Evolutionary conservation across 352 stramenopile species (phyloP), one percentile per base, ranked within the genome.

Genomic region (Blastocystis sp.): DNA sequence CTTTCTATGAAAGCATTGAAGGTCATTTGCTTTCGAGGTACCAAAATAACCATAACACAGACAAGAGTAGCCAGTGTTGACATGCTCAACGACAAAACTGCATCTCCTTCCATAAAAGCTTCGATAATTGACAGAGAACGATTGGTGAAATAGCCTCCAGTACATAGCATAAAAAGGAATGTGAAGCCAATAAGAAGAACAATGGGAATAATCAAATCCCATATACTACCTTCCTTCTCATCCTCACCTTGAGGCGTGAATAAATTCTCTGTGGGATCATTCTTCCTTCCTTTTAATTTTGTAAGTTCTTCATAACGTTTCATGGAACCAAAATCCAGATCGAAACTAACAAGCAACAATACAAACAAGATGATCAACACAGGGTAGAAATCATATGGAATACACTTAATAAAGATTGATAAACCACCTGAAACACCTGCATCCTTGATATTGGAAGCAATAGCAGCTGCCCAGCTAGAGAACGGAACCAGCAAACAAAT

Each of bases 81-180:
- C 57, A 86, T 71, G 24, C 57, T 75, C 24, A 86, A 51, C 9
- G 75, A 71, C 2, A 75, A 35, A 7, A 86, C 61, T 0, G 75
- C 57, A 27, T 86, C 75, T 39, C 57, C 61, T 21, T 86, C 39
- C 57, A 75, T 86, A 51, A 86, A 86, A 16, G 75, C 57, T 57
- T 71, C 52, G 35, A 86, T 66, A 19, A 86, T 57, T 14, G 75
- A 86, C 16, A 75, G 12, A 29, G 19, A 37, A 11, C 12, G 43
- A 27, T 80, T 61, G 14, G 51, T 77, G 42, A 86, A 66, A 27
- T 75, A 86, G 21, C 75, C 75, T 21, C 75, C 75, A 19, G 61
- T 75, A 66, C 61, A 86, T 27, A 86, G 52, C 24, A 86, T 86
- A 51, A 86, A 86, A 1, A 86, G 57, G 42, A 86, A 75, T 16